phyloP scores from a whole-genome alignment of 2,329 filamentous ascomycete genomes.

The Ophiostoma sp. region DNA sequence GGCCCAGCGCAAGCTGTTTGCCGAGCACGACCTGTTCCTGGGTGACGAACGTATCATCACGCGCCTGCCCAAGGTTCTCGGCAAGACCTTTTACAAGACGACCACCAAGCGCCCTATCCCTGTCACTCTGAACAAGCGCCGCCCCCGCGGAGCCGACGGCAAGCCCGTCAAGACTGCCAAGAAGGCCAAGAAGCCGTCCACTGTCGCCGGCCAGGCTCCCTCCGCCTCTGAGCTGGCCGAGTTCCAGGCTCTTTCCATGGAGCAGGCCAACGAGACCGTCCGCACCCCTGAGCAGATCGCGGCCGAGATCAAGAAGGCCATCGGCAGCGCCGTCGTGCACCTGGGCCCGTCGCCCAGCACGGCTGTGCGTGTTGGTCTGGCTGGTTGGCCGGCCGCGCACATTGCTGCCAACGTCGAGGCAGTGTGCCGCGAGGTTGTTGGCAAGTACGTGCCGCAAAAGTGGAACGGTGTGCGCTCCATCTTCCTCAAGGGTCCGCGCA shows the following conservation, averaged over 20 bases:
- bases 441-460: slow-evolving; percentile 75
- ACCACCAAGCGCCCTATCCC: slow-evolving; percentile 82
- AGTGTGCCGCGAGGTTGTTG: slow-evolving; percentile 62
- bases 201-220: slow-evolving; percentile 61
- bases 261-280: slow-evolving; percentile 33
- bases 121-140: slow-evolving; percentile 60
- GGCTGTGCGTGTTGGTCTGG: slow-evolving; percentile 71
- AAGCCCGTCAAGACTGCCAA: slow-evolving; percentile 49
- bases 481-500: slow-evolving; percentile 86
- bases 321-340: slow-evolving; percentile 72
- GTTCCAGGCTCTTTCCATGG: slow-evolving; percentile 66
- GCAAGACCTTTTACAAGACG: slow-evolving; percentile 87
- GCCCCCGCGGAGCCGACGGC: slow-evolving; percentile 55
- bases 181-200: slow-evolving; percentile 46
- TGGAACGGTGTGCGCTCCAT: slow-evolving; percentile 81
- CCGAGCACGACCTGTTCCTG: slow-evolving; percentile 88
- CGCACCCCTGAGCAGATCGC: slow-evolving; percentile 63
- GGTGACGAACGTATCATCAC: slow-evolving; percentile 81
- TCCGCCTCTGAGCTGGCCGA: slow-evolving; percentile 77
- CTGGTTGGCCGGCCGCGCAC: slow-evolving; percentile 67
- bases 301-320: slow-evolving; percentile 71
- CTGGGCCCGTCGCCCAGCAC: slow-evolving; percentile 74
- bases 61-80: slow-evolving; percentile 68
- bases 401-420: slow-evolving; percentile 74
- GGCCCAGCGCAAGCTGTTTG: slow-evolving; percentile 71